Base-by-base conservation (phyloP, 371 early-diverging fungal genomes). In the Mucor velutinosus region DNA sequence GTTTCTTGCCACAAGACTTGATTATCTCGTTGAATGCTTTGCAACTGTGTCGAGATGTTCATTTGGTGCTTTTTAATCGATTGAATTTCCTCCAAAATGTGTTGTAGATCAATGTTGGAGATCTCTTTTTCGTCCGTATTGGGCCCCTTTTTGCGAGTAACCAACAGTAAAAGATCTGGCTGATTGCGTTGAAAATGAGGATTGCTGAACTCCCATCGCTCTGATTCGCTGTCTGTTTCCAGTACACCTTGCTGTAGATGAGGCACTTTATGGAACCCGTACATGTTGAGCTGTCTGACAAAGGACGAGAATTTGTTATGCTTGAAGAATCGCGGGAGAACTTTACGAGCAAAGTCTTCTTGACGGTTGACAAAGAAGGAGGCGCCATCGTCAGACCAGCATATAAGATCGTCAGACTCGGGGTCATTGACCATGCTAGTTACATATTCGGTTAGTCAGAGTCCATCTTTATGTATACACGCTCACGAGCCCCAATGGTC, bases 241-340 rank as follows among this genome's bases (percentile, higher is more conserved):
- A 93, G 77, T 3, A 89, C 90, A 15, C 94, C 94, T 65, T 91
- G 91, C 58, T 91, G 89, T 15, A 94, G 69, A 72, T 93, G 93
- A 6, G 93, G 92, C 12, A 93, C 87, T 66, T 95, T 95, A 69
- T 90, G 88, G 56, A 90, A 92, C 11, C 93, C 96, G 67, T 94
- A 94, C 92, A 95, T 96, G 69, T 98, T 98, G 19, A 98, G 85
- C 76, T 97, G 98, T 17, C 98, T 86, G 15, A 97, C 96, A 89
- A 97, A 98, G 6, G 92, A 92, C 29, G 93, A 90, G 65, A 95
- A 93, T 70, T 97, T 97, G 77, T 87, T 90, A 83, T 97, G 97
- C 76, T 97, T 97, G 77, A 97, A 98, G 64, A 89, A 92, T 14
- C 87, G 88, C 35, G 95, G 94, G 58, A 97, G 80, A 3, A 97